Evolutionary conservation across 208 protist genomes (phyloP).

Genomic region (Trypanosoma rangeli): DNA sequence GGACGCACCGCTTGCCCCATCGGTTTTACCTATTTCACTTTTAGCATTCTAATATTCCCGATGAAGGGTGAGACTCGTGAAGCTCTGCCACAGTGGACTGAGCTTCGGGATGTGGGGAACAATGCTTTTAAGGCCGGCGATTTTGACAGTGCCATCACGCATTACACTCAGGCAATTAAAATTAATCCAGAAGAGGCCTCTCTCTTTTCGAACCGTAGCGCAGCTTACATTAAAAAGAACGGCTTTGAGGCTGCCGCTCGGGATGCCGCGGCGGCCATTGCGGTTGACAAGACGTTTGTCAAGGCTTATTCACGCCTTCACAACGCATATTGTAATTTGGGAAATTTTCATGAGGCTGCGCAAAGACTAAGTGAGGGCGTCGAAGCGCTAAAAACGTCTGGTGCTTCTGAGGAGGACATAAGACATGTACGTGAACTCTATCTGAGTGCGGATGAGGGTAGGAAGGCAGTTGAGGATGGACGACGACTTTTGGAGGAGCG

Average conservation of each 20-base stretch:
- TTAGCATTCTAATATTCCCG: not conserved
- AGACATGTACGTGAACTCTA: slow-evolving; percentile 50
- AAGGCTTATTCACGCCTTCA: slow-evolving; percentile 89
- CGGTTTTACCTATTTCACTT: no score
- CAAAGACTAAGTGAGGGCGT: slow-evolving; percentile 34
- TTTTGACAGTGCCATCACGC: slow-evolving; percentile 50
- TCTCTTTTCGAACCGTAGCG: slow-evolving; percentile 73
- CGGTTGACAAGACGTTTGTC: slow-evolving; percentile 71
- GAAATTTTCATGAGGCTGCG: slow-evolving; percentile 57
- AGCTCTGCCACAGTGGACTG: not conserved
- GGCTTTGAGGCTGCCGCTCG: slow-evolving; percentile 46
- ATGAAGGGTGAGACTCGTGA: not conserved
- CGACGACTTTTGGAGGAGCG: slow-evolving; percentile 40
- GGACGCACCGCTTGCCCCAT: no score
- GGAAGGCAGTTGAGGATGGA: slow-evolving; percentile 35
- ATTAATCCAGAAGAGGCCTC: slow-evolving; percentile 48
- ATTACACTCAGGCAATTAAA: slow-evolving; percentile 71
- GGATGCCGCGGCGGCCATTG: slow-evolving; percentile 76
- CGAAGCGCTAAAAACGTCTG: slow-evolving; percentile 16
- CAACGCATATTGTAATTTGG: slow-evolving; percentile 77
- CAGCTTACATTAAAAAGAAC: slow-evolving; percentile 59
- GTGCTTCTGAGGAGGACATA: slow-evolving; percentile 33
- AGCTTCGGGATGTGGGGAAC: slow-evolving; percentile 72
- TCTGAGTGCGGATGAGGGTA: slow-evolving; percentile 43
- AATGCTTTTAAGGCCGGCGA: slow-evolving; percentile 49